Base-by-base conservation (phyloP, 2,329 filamentous ascomycete genomes). In the Xylariaceae sp. region DNA sequence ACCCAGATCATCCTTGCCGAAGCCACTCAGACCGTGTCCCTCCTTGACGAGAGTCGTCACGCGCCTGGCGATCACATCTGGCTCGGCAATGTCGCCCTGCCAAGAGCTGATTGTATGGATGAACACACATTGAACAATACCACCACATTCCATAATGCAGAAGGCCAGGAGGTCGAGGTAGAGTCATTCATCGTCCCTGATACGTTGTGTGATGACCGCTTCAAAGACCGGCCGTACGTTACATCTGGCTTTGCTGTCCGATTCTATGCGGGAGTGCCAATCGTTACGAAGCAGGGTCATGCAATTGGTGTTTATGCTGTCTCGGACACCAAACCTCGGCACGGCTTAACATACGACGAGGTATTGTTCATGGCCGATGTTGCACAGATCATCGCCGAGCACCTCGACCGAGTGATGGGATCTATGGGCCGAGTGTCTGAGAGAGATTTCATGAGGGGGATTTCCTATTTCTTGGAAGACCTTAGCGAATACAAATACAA, bases 221-320 rank as follows among this genome's bases (percentile, higher is more conserved):
- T 70, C 53, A 55, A 62, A 10, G 49, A 49, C 22, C 62, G 67
- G 4, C 53, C 63, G 2, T 70, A 68, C 44, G 68, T 70, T 1
- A 48, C 59, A 1, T 60, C 58, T 14, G 65, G 66, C 32, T 58
- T 61, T 6, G 62, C 59, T 17, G 60, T 70, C 3, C 63, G 68
- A n/a, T 70, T 70, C 52, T 70, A 69, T 42, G 68, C 68, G 5
- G 69, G 65, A 17, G 82, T 85, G 0, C 83, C 83, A 0, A 78
- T 87, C 47, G 74, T 76, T 22, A 82, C 79, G 3, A 75, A 75
- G 0, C 60, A 61, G 6, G 76, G 74, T 33, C 75, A 78, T 27
- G 75, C 78, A 42, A 80, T 87, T 48, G 84, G 84, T 10, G 75
- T 74, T 11, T 81, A 83, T 51, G 77, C 78, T 45, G 75, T 86